Evolutionary conservation across 140 eudicot genomes (phyloP).

Genomic region (Anethum foeniculum): DNA sequence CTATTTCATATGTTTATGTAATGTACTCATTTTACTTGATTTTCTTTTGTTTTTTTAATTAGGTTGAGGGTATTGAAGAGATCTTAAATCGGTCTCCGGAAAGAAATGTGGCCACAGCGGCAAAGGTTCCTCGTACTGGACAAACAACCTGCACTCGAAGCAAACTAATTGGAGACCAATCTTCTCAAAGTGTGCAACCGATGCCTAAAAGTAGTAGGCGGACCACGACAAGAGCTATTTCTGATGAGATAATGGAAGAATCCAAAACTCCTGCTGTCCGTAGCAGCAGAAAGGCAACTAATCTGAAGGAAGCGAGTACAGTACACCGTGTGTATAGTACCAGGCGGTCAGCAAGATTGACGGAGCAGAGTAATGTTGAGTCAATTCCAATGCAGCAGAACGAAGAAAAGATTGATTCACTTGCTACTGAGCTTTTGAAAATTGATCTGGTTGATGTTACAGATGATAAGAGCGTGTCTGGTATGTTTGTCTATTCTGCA

Average conservation of each 20-base stretch:
- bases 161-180: slow-evolving; percentile 20
- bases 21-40: not conserved
- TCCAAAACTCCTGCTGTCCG: slow-evolving; percentile 13
- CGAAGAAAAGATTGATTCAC: slow-evolving; percentile 20
- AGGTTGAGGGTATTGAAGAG: slow-evolving; percentile 74
- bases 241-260: slow-evolving; percentile 20
- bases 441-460: slow-evolving; percentile 13
- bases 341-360: slow-evolving; percentile 49
- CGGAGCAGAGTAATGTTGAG: slow-evolving; percentile 19
- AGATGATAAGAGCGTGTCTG: not conserved
- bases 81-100: slow-evolving; percentile 36
- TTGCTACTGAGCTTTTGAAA: slow-evolving; percentile 18
- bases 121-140: slow-evolving; percentile 38
- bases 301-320: slow-evolving; percentile 12
- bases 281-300: slow-evolving; percentile 13
- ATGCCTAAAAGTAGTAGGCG: slow-evolving; percentile 28
- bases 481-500: not conserved
- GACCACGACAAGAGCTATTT: slow-evolving; percentile 21
- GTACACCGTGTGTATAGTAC: slow-evolving; percentile 32
- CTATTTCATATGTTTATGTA: not conserved
- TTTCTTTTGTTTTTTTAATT: not conserved
- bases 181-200: slow-evolving; percentile 21
- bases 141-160: slow-evolving; percentile 34
- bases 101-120: slow-evolving; percentile 22
- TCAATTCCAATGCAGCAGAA: slow-evolving; percentile 14